Base-by-base conservation (phyloP, 2,329 filamentous ascomycete genomes). In the Neofusicoccum sp. region DNA sequence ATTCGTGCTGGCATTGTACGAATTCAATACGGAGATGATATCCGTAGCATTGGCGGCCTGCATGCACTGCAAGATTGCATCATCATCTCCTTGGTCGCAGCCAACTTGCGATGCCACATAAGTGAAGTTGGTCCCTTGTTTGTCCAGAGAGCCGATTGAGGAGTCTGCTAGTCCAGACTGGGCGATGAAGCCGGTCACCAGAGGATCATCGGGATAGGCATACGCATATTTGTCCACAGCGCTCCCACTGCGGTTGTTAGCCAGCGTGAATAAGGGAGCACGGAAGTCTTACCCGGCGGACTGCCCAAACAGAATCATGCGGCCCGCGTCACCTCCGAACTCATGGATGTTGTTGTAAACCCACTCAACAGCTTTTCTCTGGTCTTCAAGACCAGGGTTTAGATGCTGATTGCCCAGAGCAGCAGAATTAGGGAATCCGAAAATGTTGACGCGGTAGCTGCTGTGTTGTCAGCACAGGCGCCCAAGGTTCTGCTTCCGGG, bases 181-280 rank as follows among this genome's bases (percentile, higher is more conserved):
- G 1, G 75, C 72, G 62, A 82, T 79, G 30, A 80, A 70, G 8
- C 73, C 79, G 14, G 71, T 66, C 31, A 7, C 82, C 80, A 3
- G 81, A 79, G 33, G 78, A 80, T 67, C 81, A 76, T 11, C 81
- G 82, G 66, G 78, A 79, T 16, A 81, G 71, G 0, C 75, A 75
- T 63, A 82, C 80, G n/a, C 70, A 69, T 1, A 68, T 51, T 1
- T 76, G 70, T 62, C 82, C 79, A 14, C 83, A 83, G 16, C 81
- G 81, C 63, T 85, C 85, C 48, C 48, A 14, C 48, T 53, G 24
- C 12, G 5, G 3, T 4, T 3, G n/a, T 28, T 8, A 12, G n/a
- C 4, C 2, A 16, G 30, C 16, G 4, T 34, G 9, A 3, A 6
- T 24, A 16, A 16, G 16, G 3, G 7, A n/a, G 16, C 0, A 70